A percentile compares a stretch with the other conserved stretches of the same genome.
Conservation (phyloP, 2,329 filamentous ascomycete genomes). For the Dothideomycetes sp. region DNA sequence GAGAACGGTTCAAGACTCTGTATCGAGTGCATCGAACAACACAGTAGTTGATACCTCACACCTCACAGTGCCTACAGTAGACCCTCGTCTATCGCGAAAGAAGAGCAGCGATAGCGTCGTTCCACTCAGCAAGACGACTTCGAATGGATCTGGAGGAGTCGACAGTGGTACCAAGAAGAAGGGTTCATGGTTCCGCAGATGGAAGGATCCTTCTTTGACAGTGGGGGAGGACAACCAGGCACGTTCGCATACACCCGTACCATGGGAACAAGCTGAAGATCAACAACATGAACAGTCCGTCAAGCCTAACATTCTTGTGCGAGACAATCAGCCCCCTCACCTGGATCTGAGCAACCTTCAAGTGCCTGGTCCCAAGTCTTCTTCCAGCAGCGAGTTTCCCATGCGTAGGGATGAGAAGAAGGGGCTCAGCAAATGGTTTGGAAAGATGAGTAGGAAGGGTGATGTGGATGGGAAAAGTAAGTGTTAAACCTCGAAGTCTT, state of each 20-base stretch:
- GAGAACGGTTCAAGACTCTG: slow-evolving; percentile 31
- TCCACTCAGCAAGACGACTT: slow-evolving; percentile 11
- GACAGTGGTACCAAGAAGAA: slow-evolving; percentile 31
- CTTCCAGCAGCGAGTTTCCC: slow-evolving; percentile 35
- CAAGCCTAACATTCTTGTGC: slow-evolving; percentile 21
- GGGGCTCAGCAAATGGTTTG: slow-evolving; percentile 45
- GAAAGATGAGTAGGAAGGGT: slow-evolving; percentile 43
- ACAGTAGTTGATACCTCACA: slow-evolving; percentile 10
- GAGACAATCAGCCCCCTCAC: slow-evolving; percentile 24
- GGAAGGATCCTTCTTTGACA: slow-evolving; percentile 13
- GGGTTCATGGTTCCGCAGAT: slow-evolving; percentile 35
- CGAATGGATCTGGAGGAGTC: slow-evolving; percentile 16
- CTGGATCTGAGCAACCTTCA: slow-evolving; percentile 15
- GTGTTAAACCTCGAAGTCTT: slow-evolving; percentile 27
- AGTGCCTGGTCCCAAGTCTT: slow-evolving; percentile 16
- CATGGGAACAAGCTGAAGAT: slow-evolving; percentile 13
- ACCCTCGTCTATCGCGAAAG: slow-evolving; percentile 13
- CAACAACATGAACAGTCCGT: slow-evolving; percentile 15
- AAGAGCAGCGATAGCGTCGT: slow-evolving; percentile 18
- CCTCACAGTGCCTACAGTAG: slow-evolving; percentile 13
- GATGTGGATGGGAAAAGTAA: slow-evolving; percentile 27
- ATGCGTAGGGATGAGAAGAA: slow-evolving; percentile 27
- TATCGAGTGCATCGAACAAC: slow-evolving; percentile 8
- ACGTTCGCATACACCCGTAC: slow-evolving; percentile 2
- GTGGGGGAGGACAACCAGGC: slow-evolving; percentile 1